phyloP scores from a whole-genome alignment of 169 alveolate genomes.

The Eimeria falciformis region DNA sequence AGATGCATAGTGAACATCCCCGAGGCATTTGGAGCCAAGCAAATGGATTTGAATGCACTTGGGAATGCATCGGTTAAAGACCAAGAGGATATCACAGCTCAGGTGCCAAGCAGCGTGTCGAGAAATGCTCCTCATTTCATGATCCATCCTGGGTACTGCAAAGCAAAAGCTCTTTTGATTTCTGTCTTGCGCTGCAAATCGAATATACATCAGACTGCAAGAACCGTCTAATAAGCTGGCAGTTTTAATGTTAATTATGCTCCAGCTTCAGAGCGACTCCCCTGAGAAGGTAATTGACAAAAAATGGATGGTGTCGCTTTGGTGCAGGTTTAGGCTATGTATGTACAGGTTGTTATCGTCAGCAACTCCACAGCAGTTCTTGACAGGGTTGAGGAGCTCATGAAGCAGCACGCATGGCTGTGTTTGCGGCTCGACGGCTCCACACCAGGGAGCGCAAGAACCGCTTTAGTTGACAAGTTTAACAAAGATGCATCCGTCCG shows the following conservation, averaged over 20 bases:
- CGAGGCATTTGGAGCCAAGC: not conserved
- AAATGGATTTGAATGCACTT: not conserved
- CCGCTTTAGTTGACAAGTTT: constrained; percentile 19
- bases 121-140: not conserved
- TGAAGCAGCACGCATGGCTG: not conserved
- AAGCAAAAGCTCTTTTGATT: not conserved
- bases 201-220: not conserved
- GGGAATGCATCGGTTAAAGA: not conserved
- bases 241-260: no score
- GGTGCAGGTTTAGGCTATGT: not conserved
- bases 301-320: not conserved
- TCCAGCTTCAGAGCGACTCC: not conserved
- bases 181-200: not conserved
- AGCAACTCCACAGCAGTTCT: constrained; percentile 50
- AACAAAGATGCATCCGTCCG: not conserved
- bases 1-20: not conserved
- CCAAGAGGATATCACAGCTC: not conserved
- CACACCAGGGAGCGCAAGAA: not conserved
- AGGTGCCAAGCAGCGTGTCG: no score
- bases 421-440: constrained; percentile 62
- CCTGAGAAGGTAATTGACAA: not conserved
- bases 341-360: constrained; percentile 42
- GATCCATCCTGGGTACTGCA: not conserved
- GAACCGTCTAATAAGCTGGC: not conserved
- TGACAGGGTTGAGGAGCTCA: not conserved